Evolutionary conservation across 2,329 filamentous ascomycete species (phyloP).

Genomic region (Alternaria novae-zelandiae): DNA sequence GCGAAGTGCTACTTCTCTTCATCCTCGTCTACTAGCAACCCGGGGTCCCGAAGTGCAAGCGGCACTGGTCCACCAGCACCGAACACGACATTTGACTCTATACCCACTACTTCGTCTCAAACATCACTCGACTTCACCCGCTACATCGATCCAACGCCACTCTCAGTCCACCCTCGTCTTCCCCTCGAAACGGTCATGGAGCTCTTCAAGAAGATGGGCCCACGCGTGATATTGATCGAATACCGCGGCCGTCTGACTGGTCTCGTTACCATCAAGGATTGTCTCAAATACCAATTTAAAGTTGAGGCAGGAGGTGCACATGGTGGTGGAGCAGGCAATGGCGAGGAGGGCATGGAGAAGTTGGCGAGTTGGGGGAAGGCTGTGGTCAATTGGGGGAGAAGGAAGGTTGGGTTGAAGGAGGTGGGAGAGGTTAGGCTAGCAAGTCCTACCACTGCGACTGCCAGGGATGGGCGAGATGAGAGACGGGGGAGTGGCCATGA

Average conservation of each 20-base stretch:
- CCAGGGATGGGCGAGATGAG: not conserved
- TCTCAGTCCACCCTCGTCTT: slow-evolving; percentile 88
- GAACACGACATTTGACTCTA: slow-evolving; percentile 64
- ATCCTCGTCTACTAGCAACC: slow-evolving; percentile 5
- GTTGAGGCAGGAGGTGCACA: slow-evolving; percentile 67
- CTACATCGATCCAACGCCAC: slow-evolving; percentile 87
- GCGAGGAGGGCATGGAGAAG: slow-evolving; percentile 42
- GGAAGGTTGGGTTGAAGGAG: slow-evolving; percentile 19
- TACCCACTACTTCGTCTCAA: slow-evolving; percentile 60
- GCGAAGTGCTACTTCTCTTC: slow-evolving; percentile 77
- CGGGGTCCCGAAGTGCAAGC: slow-evolving; percentile 31
- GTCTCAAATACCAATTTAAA: slow-evolving; percentile 96
- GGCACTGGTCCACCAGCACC: slow-evolving; percentile 23
- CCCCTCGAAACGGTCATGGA: slow-evolving; percentile 98
- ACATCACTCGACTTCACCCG: slow-evolving; percentile 78
- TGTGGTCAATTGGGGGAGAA: slow-evolving; percentile 28
- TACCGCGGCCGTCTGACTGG: slow-evolving; percentile 83
- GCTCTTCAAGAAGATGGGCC: slow-evolving; percentile 96
- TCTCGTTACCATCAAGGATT: slow-evolving; percentile 95
- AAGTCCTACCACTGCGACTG: slow-evolving; percentile 27
- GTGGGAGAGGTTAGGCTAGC: slow-evolving; percentile 34
- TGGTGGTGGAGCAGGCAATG: slow-evolving; percentile 4
- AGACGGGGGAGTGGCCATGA: slow-evolving; percentile 5
- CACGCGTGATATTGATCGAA: slow-evolving; percentile 90
- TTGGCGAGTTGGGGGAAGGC: slow-evolving; percentile 28